Evolutionary conservation across 202 grass and related monocot genomes (phyloP), one percentile per base, ranked within the genome.

Genomic region (Schoenoplectus triqueter): DNA sequence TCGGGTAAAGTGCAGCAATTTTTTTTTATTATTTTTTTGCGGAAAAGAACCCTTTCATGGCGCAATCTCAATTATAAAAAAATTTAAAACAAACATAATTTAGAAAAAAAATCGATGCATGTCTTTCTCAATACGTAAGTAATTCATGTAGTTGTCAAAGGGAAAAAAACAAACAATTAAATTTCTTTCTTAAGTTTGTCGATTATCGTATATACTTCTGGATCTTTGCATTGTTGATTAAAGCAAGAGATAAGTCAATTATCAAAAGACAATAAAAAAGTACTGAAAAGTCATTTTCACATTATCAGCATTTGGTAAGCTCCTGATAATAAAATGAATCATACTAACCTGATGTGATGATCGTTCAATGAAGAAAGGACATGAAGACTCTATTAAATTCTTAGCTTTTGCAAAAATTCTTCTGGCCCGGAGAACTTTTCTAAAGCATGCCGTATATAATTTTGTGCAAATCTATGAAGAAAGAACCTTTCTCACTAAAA

Each of bases 301-400:
- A 60, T 60, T 78, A 60, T 78, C 74, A 78, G 74, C 51, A 78
- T 60, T 39, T 44, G 6, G 44, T 57, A 77, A 77, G 73, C 19
- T 57, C 5, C 20, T 31, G 10, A 76, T 59, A 78, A 78, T 78
- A 56, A 4, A 78, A 44, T 17, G 20, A 78, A 77, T 78, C 21
- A 78, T 42, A 42, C 54, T 78, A 60, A 78, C 74, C 74, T 60
- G 54, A 78, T 40, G 13, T 15, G 5, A 42, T 78, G 73, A 78
- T 78, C 50, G 13, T 57, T 4, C 11, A 41, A 59, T 17, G 74
- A 78, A 78, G 54, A 78, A 60, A 59, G 54, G 60, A 78, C 31
- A 59, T 78, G 52, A 78, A 13, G 4, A 7, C 74, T 61, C 54
- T 60, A 78, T 31, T 78, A 42, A n/a, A 44, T 60, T 76, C 10